Evolutionary conservation across 352 stramenopile species (phyloP).

Genomic region (Globisporangium recalcitrans): DNA sequence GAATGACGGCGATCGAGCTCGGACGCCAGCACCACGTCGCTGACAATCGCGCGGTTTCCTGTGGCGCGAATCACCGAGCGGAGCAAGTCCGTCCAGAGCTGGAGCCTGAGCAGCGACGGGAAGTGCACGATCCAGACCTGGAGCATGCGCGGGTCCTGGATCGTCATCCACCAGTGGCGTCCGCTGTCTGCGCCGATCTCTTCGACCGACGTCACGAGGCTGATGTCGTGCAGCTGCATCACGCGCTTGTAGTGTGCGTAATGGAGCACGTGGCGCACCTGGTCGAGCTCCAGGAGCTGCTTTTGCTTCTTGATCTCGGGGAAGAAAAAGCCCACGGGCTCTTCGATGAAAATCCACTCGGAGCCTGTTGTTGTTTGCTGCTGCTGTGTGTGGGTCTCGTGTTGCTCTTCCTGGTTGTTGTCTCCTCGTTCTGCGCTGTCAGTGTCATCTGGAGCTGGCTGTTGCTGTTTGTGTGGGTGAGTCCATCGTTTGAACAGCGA

Average conservation of each 20-base stretch:
- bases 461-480: not conserved
- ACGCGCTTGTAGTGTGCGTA: conserved; percentile 47
- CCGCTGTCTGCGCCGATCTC: conserved; percentile 25
- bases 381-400: not conserved
- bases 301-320: conserved; percentile 33
- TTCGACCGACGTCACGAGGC: conserved; percentile 52
- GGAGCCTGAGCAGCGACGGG: conserved; percentile 28
- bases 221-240: conserved; percentile 54
- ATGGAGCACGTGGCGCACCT: conserved; percentile 50
- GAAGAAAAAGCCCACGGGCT: conserved; percentile 45
- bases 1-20: conserved; percentile 2
- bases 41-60: conserved; percentile 29
- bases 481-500: conserved; percentile 8
- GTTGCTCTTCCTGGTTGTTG: conserved; percentile 15
- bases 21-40: conserved; percentile 30
- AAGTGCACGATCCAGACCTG: conserved; percentile 71
- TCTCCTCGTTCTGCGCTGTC: conserved; percentile 11
- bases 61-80: conserved; percentile 31
- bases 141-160: conserved; percentile 45
- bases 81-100: conserved; percentile 41
- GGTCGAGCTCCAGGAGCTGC: conserved; percentile 52
- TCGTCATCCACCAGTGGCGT: conserved; percentile 58
- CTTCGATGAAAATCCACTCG: conserved; percentile 62
- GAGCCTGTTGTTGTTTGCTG: conserved; percentile 22
- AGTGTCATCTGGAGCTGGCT: conserved; percentile 4